Conservation (phyloP, 2,329 filamentous ascomycete genomes). For the Claviceps africana region DNA sequence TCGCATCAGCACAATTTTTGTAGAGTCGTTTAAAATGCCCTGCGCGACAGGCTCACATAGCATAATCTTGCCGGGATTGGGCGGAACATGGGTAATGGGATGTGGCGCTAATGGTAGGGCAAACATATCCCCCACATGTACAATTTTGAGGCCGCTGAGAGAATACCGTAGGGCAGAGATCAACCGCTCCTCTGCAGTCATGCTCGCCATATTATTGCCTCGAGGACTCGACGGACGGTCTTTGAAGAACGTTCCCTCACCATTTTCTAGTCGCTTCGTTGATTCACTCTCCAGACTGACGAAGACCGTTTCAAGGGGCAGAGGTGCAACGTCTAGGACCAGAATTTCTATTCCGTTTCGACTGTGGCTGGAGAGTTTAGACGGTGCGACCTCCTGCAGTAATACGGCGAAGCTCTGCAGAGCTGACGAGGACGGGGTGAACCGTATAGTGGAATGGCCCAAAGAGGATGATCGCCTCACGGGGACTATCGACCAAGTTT, state of each 20-base stretch:
- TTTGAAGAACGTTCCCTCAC: conserved; percentile 69
- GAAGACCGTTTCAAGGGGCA: conserved; percentile 73
- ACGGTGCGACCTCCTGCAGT: conserved; percentile 60
- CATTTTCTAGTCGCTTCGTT: conserved; percentile 64
- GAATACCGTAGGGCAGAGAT: conserved; percentile 59
- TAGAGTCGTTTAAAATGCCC: conserved; percentile 61
- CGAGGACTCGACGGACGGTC: conserved; percentile 34
- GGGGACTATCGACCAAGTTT: conserved; percentile 75
- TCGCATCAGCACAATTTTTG: conserved; percentile 69
- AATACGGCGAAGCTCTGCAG: conserved; percentile 67
- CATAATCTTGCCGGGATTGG: conserved; percentile 74
- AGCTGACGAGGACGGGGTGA: conserved; percentile 56
- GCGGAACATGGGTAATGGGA: conserved; percentile 71
- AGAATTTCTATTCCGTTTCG: conserved; percentile 73
- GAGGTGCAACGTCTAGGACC: conserved; percentile 64
- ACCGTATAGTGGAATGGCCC: conserved; percentile 64
- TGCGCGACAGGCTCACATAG: conserved; percentile 93
- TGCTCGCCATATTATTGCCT: conserved; percentile 23
- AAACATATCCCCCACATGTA: conserved; percentile 73
- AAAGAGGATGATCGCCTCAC: conserved; percentile 51
- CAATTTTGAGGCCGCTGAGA: conserved; percentile 55
- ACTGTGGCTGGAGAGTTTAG: conserved; percentile 57
- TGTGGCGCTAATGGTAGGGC: conserved; percentile 67
- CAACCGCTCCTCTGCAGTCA: conserved; percentile 41
- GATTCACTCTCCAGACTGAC: conserved; percentile 74